Percentiles rank a stretch among this genome's conserved stretches.
Evolutionary conservation across 352 stramenopile species (phyloP).

Genomic region (Pythium scleroteichum): DNA sequence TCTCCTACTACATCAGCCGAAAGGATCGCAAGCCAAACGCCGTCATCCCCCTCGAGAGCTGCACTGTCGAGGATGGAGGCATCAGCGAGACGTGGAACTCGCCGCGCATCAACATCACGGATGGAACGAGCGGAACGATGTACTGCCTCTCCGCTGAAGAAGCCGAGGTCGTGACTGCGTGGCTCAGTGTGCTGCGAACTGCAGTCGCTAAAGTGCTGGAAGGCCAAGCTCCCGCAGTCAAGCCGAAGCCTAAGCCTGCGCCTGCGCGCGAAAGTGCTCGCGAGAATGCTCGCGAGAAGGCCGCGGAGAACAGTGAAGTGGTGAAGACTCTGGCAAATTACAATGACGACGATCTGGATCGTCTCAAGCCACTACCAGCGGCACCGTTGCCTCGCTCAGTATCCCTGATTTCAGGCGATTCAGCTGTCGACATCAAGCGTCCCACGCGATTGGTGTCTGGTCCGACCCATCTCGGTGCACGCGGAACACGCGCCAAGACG

Average conservation of each 20-base stretch:
- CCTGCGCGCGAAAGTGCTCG: too few species aligned
- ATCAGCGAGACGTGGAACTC: conserved; percentile 87
- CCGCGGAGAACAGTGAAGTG: neutral
- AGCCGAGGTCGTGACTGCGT: conserved; percentile 63
- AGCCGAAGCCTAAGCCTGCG: neutral
- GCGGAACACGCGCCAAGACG: conserved; percentile 38
- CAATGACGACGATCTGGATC: conserved; percentile 21
- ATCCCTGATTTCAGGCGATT: conserved; percentile 21
- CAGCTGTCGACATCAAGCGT: conserved; percentile 20
- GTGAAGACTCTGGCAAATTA: conserved; percentile 20
- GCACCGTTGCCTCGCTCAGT: conserved; percentile 15
- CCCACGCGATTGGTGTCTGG: conserved; percentile 24
- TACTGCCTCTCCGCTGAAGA: conserved; percentile 84
- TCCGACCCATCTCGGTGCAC: conserved; percentile 22
- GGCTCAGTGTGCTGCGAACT: conserved; percentile 64
- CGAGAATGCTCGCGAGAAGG: too few species aligned
- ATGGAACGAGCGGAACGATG: conserved; percentile 69
- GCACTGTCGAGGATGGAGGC: conserved; percentile 78
- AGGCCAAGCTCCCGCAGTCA: neutral
- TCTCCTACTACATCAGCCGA: conserved; percentile 83
- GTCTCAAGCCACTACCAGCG: conserved; percentile 10
- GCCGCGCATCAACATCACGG: conserved; percentile 82
- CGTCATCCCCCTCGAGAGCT: conserved; percentile 77
- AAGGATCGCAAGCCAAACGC: conserved; percentile 84
- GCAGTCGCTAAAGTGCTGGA: conserved; percentile 40